Percentiles rank a stretch among this genome's conserved stretches.
phyloP scores from a whole-genome alignment of 2,329 filamentous ascomycete species.

The Scolecobasidium constrictum region DNA sequence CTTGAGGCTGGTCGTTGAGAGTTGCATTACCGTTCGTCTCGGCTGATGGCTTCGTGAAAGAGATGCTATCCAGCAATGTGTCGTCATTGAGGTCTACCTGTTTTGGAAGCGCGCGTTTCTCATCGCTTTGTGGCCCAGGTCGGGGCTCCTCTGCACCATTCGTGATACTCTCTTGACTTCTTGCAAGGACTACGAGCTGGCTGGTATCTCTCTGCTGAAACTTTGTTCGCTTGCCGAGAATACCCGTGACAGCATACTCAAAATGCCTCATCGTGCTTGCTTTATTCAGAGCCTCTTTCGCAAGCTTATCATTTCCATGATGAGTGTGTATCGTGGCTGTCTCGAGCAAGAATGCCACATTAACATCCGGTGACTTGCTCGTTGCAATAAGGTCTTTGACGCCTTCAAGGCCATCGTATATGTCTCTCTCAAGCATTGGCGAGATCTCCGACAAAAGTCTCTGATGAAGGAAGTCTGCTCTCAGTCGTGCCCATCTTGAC shows the following conservation, averaged over 20 bases:
- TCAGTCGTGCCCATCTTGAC: conserved; percentile 53
- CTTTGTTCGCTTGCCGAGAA: conserved; percentile 73
- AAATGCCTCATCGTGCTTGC: conserved; percentile 61
- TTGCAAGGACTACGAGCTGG: conserved; percentile 84
- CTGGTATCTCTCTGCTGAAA: conserved; percentile 73
- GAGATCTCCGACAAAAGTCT: conserved; percentile 53
- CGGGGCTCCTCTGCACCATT: conserved; percentile 9
- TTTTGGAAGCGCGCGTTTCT: conserved; percentile 39
- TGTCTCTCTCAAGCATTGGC: conserved; percentile 45
- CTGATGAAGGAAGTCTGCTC: conserved; percentile 65
- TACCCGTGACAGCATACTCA: conserved; percentile 71
- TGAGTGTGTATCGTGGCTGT: conserved; percentile 73
- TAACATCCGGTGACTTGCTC: conserved; percentile 17
- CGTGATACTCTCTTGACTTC: conserved; percentile 42
- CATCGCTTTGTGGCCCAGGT: conserved; percentile 1
- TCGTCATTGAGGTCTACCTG: conserved; percentile 80
- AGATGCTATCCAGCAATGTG: conserved; percentile 78
- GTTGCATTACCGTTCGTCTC: background rate
- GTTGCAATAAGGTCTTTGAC: conserved; percentile 35
- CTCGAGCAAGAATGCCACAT: conserved; percentile 66
- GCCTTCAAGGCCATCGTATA: conserved; percentile 48
- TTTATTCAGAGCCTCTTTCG: conserved; percentile 56
- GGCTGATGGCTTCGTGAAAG: conserved; percentile 50
- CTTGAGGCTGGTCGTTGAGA: background rate
- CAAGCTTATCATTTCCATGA: conserved; percentile 69